A percentile compares a stretch with the other conserved stretches of the same genome.
Evolutionary conservation across 352 stramenopile species (phyloP).

Genomic region (Phytophthora litchii): DNA sequence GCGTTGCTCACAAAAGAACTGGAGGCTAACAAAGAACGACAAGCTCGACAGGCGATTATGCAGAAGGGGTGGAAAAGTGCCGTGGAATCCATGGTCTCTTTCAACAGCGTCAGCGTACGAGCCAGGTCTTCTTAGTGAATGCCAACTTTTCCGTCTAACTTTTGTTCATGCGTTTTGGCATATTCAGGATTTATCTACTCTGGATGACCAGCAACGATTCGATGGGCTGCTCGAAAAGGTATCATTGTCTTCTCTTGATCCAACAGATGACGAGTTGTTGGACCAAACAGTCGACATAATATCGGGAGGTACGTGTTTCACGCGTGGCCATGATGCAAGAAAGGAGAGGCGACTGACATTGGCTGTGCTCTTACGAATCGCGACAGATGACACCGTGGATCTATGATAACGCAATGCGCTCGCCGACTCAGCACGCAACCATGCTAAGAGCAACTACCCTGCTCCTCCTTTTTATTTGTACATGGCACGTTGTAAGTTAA

Average conservation of each 20-base stretch:
- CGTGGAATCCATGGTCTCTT: slow-evolving; percentile 80
- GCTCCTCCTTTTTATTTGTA: slow-evolving; percentile 49
- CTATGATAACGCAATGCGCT: slow-evolving; percentile 28
- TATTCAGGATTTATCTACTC: slow-evolving; percentile 48
- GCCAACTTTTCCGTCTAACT: slow-evolving; percentile 10
- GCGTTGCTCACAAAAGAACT: slow-evolving; percentile 89
- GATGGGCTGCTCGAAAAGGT: slow-evolving; percentile 71
- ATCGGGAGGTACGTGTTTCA: slow-evolving; percentile 37
- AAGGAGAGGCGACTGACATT: slow-evolving; percentile 3
- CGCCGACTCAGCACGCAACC: slow-evolving; percentile 11
- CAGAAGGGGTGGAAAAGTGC: slow-evolving; percentile 90
- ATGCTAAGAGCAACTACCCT: slow-evolving; percentile 19
- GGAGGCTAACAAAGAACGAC: slow-evolving; percentile 87
- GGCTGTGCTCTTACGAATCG: slow-evolving; percentile 7
- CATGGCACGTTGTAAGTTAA: slow-evolving; percentile 48
- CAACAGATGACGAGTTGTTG: slow-evolving; percentile 64
- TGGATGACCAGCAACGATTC: slow-evolving; percentile 69
- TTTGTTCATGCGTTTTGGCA: not conserved
- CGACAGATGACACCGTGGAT: slow-evolving; percentile 51
- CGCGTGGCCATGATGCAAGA: not conserved
- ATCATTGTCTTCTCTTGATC: slow-evolving; percentile 60
- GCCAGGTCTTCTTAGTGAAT: not conserved
- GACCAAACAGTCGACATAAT: slow-evolving; percentile 57
- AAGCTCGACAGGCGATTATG: slow-evolving; percentile 89
- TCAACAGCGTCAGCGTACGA: slow-evolving; percentile 62